phyloP scores from a whole-genome alignment of 2,329 filamentous ascomycete genomes.

The Trichoderma polysporum region DNA sequence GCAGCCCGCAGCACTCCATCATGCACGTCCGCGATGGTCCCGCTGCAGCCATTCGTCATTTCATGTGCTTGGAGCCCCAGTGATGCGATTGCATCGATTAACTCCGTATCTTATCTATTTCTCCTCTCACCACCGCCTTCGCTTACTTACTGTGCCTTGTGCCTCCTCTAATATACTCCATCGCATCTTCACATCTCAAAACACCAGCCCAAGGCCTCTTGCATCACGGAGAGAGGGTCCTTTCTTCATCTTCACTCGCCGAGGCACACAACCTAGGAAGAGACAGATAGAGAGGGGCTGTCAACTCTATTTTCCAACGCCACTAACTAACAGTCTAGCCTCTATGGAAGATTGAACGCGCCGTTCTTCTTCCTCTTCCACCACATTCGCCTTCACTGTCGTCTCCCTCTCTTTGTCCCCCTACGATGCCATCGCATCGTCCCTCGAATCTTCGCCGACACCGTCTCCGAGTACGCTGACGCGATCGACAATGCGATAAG shows the following conservation, averaged over 20 bases:
- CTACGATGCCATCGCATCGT: conserved; percentile 19
- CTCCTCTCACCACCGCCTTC: conserved; percentile 18
- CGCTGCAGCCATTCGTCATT: neutral
- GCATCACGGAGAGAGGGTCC: neutral
- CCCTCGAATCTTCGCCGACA: conserved; percentile 1
- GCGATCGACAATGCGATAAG: conserved; percentile 22
- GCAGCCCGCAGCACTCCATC: neutral
- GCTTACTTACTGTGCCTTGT: neutral
- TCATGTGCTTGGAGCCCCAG: neutral
- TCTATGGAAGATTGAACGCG: conserved; percentile 17
- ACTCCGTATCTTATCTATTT: neutral
- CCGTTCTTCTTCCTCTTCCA: neutral
- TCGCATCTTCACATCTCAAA: neutral
- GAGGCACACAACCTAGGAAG: neutral
- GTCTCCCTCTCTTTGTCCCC: neutral
- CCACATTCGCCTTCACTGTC: neutral
- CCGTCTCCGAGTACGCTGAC: conserved; percentile 19
- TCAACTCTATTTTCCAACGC: neutral
- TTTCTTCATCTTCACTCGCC: neutral
- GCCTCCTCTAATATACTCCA: neutral
- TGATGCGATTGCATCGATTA: conserved; percentile 1
- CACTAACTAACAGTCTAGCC: conserved; percentile 7
- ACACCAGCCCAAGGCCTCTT: no score
- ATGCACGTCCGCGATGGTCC: neutral
- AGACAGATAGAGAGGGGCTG: conserved; percentile 5